Evolutionary conservation across 202 grass and related monocot species (phyloP).

Genomic region (Digitaria exilis): DNA sequence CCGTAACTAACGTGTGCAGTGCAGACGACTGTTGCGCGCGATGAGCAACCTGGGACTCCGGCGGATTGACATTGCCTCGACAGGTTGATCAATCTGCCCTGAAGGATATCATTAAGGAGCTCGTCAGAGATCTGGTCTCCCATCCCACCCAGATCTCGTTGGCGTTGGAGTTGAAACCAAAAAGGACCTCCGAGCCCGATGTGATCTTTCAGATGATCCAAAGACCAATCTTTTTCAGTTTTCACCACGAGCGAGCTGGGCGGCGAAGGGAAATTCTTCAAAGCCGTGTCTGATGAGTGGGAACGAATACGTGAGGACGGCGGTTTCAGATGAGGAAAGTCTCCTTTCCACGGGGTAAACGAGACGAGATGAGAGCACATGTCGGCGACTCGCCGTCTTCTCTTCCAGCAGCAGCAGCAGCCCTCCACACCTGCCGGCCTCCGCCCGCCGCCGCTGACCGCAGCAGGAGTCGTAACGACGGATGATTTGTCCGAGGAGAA

Average conservation of each 20-base stretch:
- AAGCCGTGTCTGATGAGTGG: not conserved
- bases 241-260: not conserved
- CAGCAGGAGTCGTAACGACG: no score
- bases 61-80: not conserved
- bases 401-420: no score
- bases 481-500: no score
- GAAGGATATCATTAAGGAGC: not conserved
- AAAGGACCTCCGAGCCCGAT: not conserved
- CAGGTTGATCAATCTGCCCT: not conserved
- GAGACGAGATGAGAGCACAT: no score
- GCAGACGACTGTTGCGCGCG: not conserved
- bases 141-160: not conserved
- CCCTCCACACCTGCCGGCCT: not conserved
- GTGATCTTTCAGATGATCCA: not conserved
- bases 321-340: no score
- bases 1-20: no score
- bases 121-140: not conserved
- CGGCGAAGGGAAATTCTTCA: not conserved
- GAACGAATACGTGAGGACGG: not conserved
- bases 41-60: not conserved
- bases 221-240: not conserved
- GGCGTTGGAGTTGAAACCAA: not conserved
- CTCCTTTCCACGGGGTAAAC: no score
- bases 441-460: constrained; percentile 7
- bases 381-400: no score